Percentiles rank a stretch among this genome's conserved stretches.
phyloP scores from a whole-genome alignment of 495 filamentous ascomycete species.

The Hyaloscypha variabilis region DNA sequence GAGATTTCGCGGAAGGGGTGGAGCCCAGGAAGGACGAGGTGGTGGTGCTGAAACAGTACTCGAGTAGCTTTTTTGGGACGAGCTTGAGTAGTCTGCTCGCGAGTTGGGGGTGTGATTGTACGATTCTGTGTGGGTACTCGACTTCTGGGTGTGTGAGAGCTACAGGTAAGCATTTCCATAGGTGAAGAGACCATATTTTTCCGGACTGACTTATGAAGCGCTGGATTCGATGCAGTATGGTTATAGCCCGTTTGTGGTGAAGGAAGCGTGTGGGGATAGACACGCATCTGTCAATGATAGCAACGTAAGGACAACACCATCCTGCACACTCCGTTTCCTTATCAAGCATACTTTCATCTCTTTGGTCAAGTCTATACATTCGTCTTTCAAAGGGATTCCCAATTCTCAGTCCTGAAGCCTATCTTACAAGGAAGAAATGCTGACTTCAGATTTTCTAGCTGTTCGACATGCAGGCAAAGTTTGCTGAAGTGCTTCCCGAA shows the following conservation, averaged over 20 bases:
- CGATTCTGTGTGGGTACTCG: slow-evolving; percentile 16
- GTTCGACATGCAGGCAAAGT: slow-evolving; percentile 16
- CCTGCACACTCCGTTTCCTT: no score
- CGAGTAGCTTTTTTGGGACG: slow-evolving; percentile 20
- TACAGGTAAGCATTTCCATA: slow-evolving; percentile 2
- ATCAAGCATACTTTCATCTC: no score
- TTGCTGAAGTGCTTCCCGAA: slow-evolving; percentile 12
- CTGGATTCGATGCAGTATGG: slow-evolving; percentile 18
- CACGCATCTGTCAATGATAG: slow-evolving; percentile 17
- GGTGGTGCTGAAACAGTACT: slow-evolving; percentile 8
- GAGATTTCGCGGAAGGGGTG: slow-evolving; percentile 16
- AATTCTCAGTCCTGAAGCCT: no score
- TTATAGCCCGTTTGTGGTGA: slow-evolving; percentile 14
- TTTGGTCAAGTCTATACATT: no score
- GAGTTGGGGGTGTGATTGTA: slow-evolving; percentile 11
- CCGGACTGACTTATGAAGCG: not conserved
- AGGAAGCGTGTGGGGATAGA: slow-evolving; percentile 11
- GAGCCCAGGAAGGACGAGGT: slow-evolving; percentile 13
- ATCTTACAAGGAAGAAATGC: not conserved
- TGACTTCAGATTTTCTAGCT: not conserved
- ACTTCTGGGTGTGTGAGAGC: slow-evolving; percentile 14
- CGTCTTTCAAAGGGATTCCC: no score
- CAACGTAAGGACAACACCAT: not conserved
- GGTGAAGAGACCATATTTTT: not conserved
- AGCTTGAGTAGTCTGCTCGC: slow-evolving; percentile 11